Evolutionary conservation across 352 stramenopile genomes (phyloP), one percentile per base, ranked within the genome.

Genomic region (Phytophthora rubi): DNA sequence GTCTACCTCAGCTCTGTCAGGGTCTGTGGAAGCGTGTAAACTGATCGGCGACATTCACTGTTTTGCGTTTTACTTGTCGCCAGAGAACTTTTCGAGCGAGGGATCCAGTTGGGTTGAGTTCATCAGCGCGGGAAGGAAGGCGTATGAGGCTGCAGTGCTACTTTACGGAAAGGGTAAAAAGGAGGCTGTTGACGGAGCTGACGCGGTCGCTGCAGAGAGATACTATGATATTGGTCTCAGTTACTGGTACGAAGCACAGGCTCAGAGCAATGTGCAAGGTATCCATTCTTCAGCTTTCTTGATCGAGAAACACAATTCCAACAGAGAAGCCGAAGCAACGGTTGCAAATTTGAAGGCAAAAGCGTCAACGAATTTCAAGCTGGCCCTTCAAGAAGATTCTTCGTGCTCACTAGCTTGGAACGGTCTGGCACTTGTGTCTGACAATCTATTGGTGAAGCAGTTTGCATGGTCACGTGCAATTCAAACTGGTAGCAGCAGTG

Each of bases 11-110:
- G 32, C 59, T 7, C 47, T 81, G 0, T 73, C 65, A 21, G 60
- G 52, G 6, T 85, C 79, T 13, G 73, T 69, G 5, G 79, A 89
- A 56, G 73, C 60, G 3, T 75, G 82, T 47, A 95, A 95, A 70
- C 55, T 96, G 35, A 76, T 95, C 2, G 89, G 87, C 21, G 89
- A 96, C 53, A 79, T 96, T 32, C 83, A 95, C 62, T 84, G 80
- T 53, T 94, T 95, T 65, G 85, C 86, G 21, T 96, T 94, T 61
- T 93, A 93, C 65, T 74, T 96, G 60, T 85, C 87, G 6, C 86
- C 87, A 4, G 59, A 74, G 10, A 70, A 91, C n/a, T 95, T 95
- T 64, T 70, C 63, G 53, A 66, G 55, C 6, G 56, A 73, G 16
- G 64, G 59, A 23, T 67, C 64, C 1, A 79, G 58, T 8, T 96